Percentiles rank a stretch among this genome's conserved stretches.
Evolutionary conservation across 352 stramenopile genomes (phyloP).

Genomic region (Phytophthora fragariaefolia): DNA sequence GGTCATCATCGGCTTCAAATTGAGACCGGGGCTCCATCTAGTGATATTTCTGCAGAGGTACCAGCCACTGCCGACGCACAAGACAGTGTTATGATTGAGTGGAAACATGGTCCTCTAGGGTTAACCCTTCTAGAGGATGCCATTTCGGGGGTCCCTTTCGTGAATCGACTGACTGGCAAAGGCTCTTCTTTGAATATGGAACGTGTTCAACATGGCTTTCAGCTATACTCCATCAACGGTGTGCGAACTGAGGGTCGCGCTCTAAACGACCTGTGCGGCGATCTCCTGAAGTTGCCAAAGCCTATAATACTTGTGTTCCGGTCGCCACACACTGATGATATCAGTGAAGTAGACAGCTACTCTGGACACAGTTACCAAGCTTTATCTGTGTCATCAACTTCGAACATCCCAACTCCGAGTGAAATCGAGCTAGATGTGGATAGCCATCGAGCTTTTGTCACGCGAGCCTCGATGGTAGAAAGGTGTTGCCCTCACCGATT

Average conservation of each 20-base stretch:
- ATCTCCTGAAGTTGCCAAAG: conserved; percentile 50
- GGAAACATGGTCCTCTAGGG: conserved; percentile 52
- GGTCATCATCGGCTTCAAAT: conserved; percentile 1
- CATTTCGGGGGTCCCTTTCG: conserved; percentile 52
- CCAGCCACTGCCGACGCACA: background rate
- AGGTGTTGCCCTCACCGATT: conserved; percentile 8
- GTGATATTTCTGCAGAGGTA: background rate
- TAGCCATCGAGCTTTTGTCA: conserved; percentile 10
- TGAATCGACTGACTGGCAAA: conserved; percentile 80
- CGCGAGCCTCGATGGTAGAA: conserved; percentile 12
- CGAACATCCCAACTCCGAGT: background rate
- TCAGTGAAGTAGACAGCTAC: conserved; percentile 21
- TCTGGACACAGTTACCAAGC: conserved; percentile 13
- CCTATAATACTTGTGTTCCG: conserved; percentile 60
- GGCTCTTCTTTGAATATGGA: conserved; percentile 49
- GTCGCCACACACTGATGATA: conserved; percentile 19
- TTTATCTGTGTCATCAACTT: conserved; percentile 3
- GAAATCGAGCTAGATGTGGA: conserved; percentile 14
- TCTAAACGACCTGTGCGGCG: conserved; percentile 44
- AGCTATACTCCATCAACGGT: conserved; percentile 64
- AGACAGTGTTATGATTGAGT: conserved; percentile 54
- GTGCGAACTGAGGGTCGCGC: conserved; percentile 25
- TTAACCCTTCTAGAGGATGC: conserved; percentile 61
- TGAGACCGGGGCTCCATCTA: background rate
- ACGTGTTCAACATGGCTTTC: conserved; percentile 47